Base-by-base conservation (phyloP, 345 rosid genomes). In the Euphorbia peplus region DNA sequence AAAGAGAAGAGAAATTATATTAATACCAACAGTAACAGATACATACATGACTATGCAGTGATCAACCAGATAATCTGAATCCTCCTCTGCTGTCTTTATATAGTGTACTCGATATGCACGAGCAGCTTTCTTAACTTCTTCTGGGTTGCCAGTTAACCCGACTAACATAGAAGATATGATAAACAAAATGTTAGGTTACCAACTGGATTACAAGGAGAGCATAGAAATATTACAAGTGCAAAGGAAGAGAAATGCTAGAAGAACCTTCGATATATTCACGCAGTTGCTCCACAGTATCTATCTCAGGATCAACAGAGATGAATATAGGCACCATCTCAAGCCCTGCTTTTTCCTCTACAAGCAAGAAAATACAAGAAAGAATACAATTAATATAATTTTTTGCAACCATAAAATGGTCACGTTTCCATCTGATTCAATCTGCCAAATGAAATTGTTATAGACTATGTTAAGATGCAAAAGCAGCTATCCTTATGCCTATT, bases 1-100 rank as follows among this genome's bases (percentile, higher is more conserved):
- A 32, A 32, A 9, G 10, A 11, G 8, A 11, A 7, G 21, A 6
- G 11, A 24, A 11, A 65, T 29, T n/a, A 14, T 19, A 28, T 29
- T 22, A 32, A 42, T 37, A 25, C 18, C 51, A 29, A 30, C n/a
- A n/a, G n/a, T n/a, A n/a, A n/a, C 4, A 58, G 51, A 46, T 48
- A 68, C 87, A 4, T 88, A 92, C 98, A 87, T 92, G 82, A 95
- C 92, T 51, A 95, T 92, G 70, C 97, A 91, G 87, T 91, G 99
- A 82, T 95, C 99, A 52, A 92, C 97, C 47, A 92, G 99, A 81
- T 95, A 95, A 80, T 95, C 99, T 3, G 96, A 90, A 79, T 92
- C 98, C 83, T 95, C 98, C 73, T 88, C 99, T 21, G 78, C 88
- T 1, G 97, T 90, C 81, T 95, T 95, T 98, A 95, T 95, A 79